These are phyloP conservation scores for Verticillium zaregamsianum DNA, from an alignment of 2,329 filamentous ascomycete genomes.

Conservation along the genomic window DNA sequence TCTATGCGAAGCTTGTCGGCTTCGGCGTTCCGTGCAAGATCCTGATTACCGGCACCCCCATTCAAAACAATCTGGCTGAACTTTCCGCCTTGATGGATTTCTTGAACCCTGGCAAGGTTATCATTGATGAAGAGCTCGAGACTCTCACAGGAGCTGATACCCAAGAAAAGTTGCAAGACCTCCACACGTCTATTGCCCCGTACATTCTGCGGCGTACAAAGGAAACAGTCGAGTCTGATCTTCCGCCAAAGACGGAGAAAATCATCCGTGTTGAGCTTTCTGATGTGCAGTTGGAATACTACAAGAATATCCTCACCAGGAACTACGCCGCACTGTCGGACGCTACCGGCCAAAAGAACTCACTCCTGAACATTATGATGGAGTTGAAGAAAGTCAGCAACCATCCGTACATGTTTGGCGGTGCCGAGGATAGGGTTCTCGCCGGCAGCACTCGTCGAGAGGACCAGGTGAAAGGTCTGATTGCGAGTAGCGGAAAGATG, in stretches of 20 bases:
- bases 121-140: conserved; percentile 90
- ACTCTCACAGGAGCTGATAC: conserved; percentile 71
- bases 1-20: conserved; percentile 79
- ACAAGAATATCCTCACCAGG: conserved; percentile 96
- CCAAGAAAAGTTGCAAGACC: conserved; percentile 78
- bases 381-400: conserved; percentile 99
- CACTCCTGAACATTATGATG: conserved; percentile 98
- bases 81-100: conserved; percentile 92
- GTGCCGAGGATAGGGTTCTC: conserved; percentile 85
- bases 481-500: conserved; percentile 98
- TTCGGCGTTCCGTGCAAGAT: conserved; percentile 87
- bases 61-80: conserved; percentile 95
- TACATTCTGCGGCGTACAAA: conserved; percentile 96
- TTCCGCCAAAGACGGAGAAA: conserved; percentile 96
- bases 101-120: conserved; percentile 87
- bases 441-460: conserved; percentile 77
- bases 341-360: conserved; percentile 89
- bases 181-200: conserved; percentile 84
- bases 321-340: conserved; percentile 95
- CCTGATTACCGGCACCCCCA: conserved; percentile 93
- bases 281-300: conserved; percentile 94
- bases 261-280: conserved; percentile 97
- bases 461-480: conserved; percentile 86
- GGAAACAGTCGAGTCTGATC: conserved; percentile 92
- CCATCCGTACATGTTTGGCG: conserved; percentile 96